Evolutionary conservation across 1,284 basidiomycete species (phyloP), one percentile per base, ranked within the genome.

Genomic region (Inonotus obliquus): DNA sequence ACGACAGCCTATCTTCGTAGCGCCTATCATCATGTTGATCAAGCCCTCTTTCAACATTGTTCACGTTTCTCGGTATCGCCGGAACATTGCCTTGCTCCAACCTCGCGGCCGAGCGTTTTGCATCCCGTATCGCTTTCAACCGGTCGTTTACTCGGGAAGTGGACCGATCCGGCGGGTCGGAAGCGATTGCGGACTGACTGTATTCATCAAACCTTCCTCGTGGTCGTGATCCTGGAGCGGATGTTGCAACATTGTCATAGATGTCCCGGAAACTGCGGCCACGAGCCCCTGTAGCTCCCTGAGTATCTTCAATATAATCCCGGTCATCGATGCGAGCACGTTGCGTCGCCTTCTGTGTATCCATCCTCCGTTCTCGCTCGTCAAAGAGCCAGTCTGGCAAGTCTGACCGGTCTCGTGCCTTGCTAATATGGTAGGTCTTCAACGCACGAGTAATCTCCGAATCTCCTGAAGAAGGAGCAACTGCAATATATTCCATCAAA

Each of bases 351-450:
- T 63, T 29, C 48, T 49, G 7, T 29, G 21, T 29, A 60, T 60
- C n/a, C 67, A 68, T 47, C 70, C 71, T 47, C 23, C 84, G 79
- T 66, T 87, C 85, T 48, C 74, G 74, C 60, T 81, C 81, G 54
- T 79, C 79, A 65, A 89, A 88, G 9, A 89, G 76, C 86, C 86
- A 89, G 6, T 76, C 73, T 11, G 87, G 86, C n/a, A 89, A 77
- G 67, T 88, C 85, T 21, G 78, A 69, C 5, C 80, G 80, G 49
- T 79, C 74, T 37, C 76, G 77, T 14, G 85, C 85, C 69, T 85
- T 84, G 38, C 78, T 78, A 45, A 86, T 75, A 67, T 88, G 81
- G 68, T 87, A 88, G 0, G 82, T 80, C 69, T 86, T 86, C 81
- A 89, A 80, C 1, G 82, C 83, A n/a, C 79, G 78, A 4, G 80